Base-by-base conservation (phyloP, 768 basidiomycete species). In the Amyloporia xantha region DNA sequence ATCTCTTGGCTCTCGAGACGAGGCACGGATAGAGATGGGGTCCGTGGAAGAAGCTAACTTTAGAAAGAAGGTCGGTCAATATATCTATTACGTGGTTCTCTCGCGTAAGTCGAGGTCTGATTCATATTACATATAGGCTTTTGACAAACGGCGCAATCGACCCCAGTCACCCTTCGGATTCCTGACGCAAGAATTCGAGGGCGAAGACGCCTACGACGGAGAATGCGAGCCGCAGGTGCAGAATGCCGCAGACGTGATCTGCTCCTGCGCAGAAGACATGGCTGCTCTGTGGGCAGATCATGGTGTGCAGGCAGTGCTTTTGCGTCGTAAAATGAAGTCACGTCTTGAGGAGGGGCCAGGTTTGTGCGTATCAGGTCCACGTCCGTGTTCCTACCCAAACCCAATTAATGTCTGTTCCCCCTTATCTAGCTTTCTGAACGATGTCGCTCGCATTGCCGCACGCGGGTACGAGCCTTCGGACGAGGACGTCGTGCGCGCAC, bases 401-500 rank as follows among this genome's bases (percentile, higher is more conserved):
- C n/a, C n/a, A n/a, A n/a, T n/a, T n/a, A n/a, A n/a, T n/a, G n/a
- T n/a, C n/a, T n/a, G n/a, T n/a, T n/a, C n/a, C n/a, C n/a, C n/a
- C n/a, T n/a, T n/a, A n/a, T n/a, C 19, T 53, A 88, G 86, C 60
- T 90, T 87, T 62, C 68, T 90, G 44, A 73, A 79, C 51, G 84
- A 88, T 52, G 68, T 80, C 12, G 77, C 79, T 2, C 78, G 87
- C 33, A 79, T 90, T 45, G 81, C 81, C 12, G 66, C 71, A 17
- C 60, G 67, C n/a, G 70, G 68, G 50, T 90, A 86, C 59, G 74
- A 82, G 53, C 86, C 86, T 1, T 80, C 74, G 2, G 86, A 86
- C 53, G 76, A 84, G 45, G 89, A 91, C 56, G 79, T 91, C 17
- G 75, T 91, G 47, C 79, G 85, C 9, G 89, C 89, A 23, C 79